phyloP scores from a whole-genome alignment of 352 stramenopile species.

The Pythium rishiriense region DNA sequence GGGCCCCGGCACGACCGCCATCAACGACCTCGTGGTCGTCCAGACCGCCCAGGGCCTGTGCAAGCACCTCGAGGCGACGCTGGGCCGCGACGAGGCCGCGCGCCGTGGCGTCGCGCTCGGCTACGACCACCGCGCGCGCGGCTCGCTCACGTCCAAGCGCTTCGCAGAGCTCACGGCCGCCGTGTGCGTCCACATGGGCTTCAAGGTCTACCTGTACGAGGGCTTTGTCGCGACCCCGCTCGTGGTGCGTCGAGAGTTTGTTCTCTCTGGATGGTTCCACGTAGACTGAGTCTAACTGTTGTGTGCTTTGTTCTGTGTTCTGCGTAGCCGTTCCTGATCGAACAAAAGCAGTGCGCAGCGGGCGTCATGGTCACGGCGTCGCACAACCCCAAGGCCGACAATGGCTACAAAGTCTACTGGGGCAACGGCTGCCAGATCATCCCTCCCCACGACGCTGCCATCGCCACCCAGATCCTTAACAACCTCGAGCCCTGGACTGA shows the following conservation, averaged over 20 bases:
- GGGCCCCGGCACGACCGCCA: conserved; percentile 82
- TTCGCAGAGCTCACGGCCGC: conserved; percentile 88
- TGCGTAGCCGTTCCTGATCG: conserved; percentile 68
- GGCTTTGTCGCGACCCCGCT: conserved; percentile 95
- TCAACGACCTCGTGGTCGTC: conserved; percentile 94
- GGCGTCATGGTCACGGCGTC: conserved; percentile 96
- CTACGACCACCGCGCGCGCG: conserved; percentile 88
- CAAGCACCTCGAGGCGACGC: conserved; percentile 75
- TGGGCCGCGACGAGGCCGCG: conserved; percentile 70
- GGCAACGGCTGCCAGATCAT: conserved; percentile 97
- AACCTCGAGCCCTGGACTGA: conserved; percentile 89
- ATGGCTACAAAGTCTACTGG: conserved; percentile 98
- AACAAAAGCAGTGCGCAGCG: conserved; percentile 75
- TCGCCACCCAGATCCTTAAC: conserved; percentile 87
- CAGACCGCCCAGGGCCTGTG: conserved; percentile 92
- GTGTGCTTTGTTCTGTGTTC: not conserved
- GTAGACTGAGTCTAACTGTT: not conserved
- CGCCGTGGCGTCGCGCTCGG: conserved; percentile 85
- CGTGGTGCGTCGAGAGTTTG: conserved; percentile 56
- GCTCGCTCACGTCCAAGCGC: conserved; percentile 80
- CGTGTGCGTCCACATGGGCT: conserved; percentile 75
- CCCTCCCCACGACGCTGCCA: conserved; percentile 93
- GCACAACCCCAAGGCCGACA: conserved; percentile 98
- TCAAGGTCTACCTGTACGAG: conserved; percentile 91
- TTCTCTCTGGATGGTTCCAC: not conserved